Percentiles rank a stretch among this genome's conserved stretches.
phyloP scores from a whole-genome alignment of 78 protist species.

The Dictyostelium intermedium region DNA sequence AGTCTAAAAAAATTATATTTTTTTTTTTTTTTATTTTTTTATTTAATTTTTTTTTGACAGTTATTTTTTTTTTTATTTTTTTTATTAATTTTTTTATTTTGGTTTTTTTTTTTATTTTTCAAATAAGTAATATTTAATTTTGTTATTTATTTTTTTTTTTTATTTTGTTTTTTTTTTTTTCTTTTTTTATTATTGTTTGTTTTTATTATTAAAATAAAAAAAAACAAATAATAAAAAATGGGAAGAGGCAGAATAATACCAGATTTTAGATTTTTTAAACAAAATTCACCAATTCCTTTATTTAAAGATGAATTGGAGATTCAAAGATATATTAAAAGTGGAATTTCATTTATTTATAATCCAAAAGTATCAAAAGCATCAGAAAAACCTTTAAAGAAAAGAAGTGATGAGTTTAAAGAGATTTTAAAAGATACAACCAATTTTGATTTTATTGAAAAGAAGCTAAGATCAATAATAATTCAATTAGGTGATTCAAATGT shows the following conservation, averaged over 20 bases:
- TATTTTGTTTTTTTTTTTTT: no score
- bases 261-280: not conserved
- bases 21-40: no score
- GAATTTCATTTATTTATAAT: not conserved
- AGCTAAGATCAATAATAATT: not conserved
- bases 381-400: not conserved
- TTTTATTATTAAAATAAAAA: no score
- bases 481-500: not conserved
- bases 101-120: no score
- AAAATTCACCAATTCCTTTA: not conserved
- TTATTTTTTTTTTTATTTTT: no score
- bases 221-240: not conserved
- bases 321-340: not conserved
- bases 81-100: no score
- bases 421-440: not conserved
- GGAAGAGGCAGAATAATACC: not conserved
- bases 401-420: not conserved
- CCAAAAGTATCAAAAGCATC: not conserved
- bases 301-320: not conserved
- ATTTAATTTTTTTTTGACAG: no score
- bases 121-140: no score
- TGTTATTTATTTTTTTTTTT: no score
- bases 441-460: not conserved
- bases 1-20: no score
- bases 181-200: no score